These are phyloP conservation scores for Hymenoscyphus albidus DNA, from an alignment of 2,329 filamentous ascomycete genomes.

Conservation along the genomic window DNA sequence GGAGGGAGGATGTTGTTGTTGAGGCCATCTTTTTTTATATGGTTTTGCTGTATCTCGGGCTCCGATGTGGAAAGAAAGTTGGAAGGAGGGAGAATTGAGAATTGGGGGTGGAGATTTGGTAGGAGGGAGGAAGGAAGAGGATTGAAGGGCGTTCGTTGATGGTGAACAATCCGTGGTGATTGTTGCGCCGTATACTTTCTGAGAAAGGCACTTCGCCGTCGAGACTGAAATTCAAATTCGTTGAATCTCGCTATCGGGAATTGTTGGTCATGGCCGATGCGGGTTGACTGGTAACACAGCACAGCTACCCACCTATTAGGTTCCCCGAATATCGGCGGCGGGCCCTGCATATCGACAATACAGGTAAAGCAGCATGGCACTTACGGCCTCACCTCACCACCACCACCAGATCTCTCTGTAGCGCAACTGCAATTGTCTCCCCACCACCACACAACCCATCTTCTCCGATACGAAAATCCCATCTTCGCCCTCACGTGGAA, in stretches of 20 bases:
- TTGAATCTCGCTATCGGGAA: conserved; percentile 6
- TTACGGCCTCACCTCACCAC: conserved; percentile 12
- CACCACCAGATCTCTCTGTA: neutral
- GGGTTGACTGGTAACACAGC: no score
- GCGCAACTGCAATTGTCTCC: conserved; percentile 13
- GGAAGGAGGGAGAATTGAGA: neutral
- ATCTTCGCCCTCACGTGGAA: neutral
- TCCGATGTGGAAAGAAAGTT: neutral
- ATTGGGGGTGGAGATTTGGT: neutral
- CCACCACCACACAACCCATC: neutral
- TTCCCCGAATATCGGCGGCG: conserved; percentile 4
- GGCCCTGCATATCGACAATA: neutral
- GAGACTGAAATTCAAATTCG: neutral
- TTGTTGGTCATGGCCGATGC: conserved; percentile 6
- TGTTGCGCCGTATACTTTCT: no score
- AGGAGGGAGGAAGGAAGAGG: neutral
- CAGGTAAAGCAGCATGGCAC: neutral
- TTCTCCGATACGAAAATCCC: neutral
- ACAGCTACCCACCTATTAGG: no score
- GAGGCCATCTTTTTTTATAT: conserved; percentile 22
- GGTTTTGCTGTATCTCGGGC: neutral
- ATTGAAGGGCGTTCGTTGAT: neutral
- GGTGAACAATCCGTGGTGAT: neutral
- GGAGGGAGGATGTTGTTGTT: conserved; percentile 37
- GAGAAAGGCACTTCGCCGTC: no score